phyloP scores from a whole-genome alignment of 441 rosid species.

The Erysimum cheiri region DNA sequence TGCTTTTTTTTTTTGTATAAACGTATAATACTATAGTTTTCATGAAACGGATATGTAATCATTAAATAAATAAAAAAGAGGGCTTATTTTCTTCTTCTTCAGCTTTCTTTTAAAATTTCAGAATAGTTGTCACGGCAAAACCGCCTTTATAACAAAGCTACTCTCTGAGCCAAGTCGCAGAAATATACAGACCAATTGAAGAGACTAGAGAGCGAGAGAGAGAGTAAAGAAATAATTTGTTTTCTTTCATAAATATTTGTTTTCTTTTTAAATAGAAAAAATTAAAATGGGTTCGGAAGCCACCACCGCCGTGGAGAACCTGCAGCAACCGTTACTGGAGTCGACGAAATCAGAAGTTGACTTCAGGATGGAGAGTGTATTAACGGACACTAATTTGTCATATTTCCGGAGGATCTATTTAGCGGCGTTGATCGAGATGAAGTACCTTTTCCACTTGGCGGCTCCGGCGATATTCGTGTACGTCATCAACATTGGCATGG shows the following conservation, averaged over 20 bases:
- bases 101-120: neutral
- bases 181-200: slow-evolving; percentile 6
- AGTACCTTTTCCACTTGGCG: slow-evolving; percentile 52
- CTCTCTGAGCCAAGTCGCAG: slow-evolving; percentile 23
- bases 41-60: neutral
- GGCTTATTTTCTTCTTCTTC: neutral
- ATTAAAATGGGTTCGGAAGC: slow-evolving; percentile 42
- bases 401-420: slow-evolving; percentile 41
- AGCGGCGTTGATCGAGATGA: slow-evolving; percentile 58
- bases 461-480: slow-evolving; percentile 63
- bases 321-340: slow-evolving; percentile 47
- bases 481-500: slow-evolving; percentile 56
- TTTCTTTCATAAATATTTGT: neutral
- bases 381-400: slow-evolving; percentile 46
- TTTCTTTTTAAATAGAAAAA: neutral
- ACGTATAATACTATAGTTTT: neutral
- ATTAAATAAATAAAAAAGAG: neutral
- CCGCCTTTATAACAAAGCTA: slow-evolving; percentile 36
- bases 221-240: neutral
- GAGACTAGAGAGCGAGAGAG: neutral
- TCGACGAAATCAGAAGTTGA: slow-evolving; percentile 35
- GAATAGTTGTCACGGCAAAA: slow-evolving; percentile 21
- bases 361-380: slow-evolving; percentile 55
- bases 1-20: neutral
- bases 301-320: slow-evolving; percentile 21